Evolutionary conservation across 2,329 filamentous ascomycete species (phyloP).

Genomic region (Claviceps quebecensis): DNA sequence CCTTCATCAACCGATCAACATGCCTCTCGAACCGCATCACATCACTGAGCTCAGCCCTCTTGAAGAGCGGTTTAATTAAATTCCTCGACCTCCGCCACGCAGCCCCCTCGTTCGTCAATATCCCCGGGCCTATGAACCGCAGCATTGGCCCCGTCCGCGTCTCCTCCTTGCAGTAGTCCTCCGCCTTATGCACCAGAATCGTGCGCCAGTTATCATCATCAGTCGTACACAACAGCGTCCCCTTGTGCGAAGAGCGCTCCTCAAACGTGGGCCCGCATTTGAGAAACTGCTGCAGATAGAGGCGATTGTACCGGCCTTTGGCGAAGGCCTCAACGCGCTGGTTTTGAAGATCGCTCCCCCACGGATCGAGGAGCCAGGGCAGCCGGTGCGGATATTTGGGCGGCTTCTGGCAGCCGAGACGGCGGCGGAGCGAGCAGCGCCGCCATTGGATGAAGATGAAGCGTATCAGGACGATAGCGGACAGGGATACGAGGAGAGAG

Average conservation of each 20-base stretch:
- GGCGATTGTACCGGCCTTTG: not conserved
- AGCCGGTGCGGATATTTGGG: not conserved
- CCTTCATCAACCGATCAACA: conserved; percentile 1
- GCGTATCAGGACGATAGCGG: not conserved
- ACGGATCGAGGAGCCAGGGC: conserved; percentile 2
- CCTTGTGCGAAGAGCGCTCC: not conserved
- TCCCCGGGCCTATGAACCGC: not conserved
- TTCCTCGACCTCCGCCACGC: conserved; percentile 1
- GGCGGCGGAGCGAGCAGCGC: not conserved
- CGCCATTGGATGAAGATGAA: not conserved
- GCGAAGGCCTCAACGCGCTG: not conserved
- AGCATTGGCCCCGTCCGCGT: not conserved
- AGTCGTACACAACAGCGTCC: not conserved
- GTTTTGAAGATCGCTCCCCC: not conserved
- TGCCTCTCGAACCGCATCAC: conserved; percentile 1
- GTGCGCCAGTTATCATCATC: conserved; percentile 2
- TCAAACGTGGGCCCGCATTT: conserved; percentile 2
- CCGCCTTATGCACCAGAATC: not conserved
- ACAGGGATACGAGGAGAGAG: not conserved
- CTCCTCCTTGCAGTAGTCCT: conserved; percentile 2
- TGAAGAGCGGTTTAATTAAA: not conserved
- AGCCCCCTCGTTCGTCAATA: conserved; percentile 1
- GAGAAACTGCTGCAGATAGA: not conserved
- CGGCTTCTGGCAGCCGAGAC: not conserved
- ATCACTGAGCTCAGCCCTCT: conserved; percentile 2